phyloP scores from a whole-genome alignment of 2,329 filamentous ascomycete genomes.

The Aspergillus ruber region DNA sequence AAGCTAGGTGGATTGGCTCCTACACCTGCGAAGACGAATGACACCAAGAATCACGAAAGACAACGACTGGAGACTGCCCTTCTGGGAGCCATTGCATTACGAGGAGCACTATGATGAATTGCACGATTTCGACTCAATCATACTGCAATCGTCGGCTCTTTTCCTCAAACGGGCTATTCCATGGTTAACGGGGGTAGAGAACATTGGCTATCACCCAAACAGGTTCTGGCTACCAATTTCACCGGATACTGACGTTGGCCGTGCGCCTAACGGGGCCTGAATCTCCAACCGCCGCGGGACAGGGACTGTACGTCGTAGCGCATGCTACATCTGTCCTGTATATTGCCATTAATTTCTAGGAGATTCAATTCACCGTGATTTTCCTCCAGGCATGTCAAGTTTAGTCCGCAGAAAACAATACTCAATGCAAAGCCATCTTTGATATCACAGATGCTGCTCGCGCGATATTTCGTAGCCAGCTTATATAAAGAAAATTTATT shows the following conservation, averaged over 20 bases:
- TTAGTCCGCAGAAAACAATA: too few species aligned
- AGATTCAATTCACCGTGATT: too few species aligned
- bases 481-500: too few species aligned
- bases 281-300: too few species aligned
- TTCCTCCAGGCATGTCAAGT: too few species aligned
- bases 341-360: too few species aligned
- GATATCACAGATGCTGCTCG: too few species aligned
- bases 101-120: conserved; percentile 46
- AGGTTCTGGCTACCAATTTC: neutral
- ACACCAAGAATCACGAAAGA: conserved; percentile 15
- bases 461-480: too few species aligned
- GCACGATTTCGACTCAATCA: neutral
- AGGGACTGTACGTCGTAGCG: too few species aligned
- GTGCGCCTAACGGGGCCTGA: neutral
- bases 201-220: neutral
- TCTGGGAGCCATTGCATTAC: conserved; percentile 70
- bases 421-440: too few species aligned
- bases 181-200: neutral
- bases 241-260: neutral
- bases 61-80: conserved; percentile 58
- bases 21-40: conserved; percentile 18
- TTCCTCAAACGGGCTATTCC: too few species aligned
- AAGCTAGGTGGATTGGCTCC: conserved; percentile 63
- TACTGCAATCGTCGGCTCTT: neutral
- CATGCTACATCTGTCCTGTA: too few species aligned